Percentiles rank a stretch among this genome's conserved stretches.
phyloP scores from a whole-genome alignment of 129 eudicot species.

The Tagetes erecta region DNA sequence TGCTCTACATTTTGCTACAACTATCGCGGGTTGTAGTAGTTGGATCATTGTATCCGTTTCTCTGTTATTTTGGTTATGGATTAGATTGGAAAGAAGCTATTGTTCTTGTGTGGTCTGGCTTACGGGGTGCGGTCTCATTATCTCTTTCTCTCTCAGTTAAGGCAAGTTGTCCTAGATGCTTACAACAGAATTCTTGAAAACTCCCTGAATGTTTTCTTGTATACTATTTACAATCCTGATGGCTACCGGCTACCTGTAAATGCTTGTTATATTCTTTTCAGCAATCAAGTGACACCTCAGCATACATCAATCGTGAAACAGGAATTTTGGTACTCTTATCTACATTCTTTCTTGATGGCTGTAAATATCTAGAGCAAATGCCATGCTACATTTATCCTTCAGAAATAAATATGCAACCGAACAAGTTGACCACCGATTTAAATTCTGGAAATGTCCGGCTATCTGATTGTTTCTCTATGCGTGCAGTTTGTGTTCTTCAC shows the following conservation, averaged over 20 bases:
- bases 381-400: neutral
- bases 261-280: constrained; percentile 38
- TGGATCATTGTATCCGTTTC: constrained; percentile 63
- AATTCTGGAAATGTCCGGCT: neutral
- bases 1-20: constrained; percentile 72
- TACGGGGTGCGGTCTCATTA: constrained; percentile 91
- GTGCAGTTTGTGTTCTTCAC: constrained; percentile 96
- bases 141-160: constrained; percentile 85
- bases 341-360: neutral
- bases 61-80: constrained; percentile 86
- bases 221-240: neutral
- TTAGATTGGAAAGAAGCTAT: constrained; percentile 91
- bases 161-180: constrained; percentile 45
- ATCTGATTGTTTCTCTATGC: neutral
- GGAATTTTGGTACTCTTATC: constrained; percentile 68
- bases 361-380: neutral
- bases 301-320: constrained; percentile 55
- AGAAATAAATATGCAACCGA: neutral
- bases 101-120: constrained; percentile 81
- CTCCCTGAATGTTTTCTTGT: neutral
- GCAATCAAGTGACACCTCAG: constrained; percentile 65
- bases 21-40: constrained; percentile 63
- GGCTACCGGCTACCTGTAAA: neutral
- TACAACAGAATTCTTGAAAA: neutral
- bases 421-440: neutral